phyloP scores from a whole-genome alignment of 148 eudicot genomes.

The Rhododendron williamsianum region DNA sequence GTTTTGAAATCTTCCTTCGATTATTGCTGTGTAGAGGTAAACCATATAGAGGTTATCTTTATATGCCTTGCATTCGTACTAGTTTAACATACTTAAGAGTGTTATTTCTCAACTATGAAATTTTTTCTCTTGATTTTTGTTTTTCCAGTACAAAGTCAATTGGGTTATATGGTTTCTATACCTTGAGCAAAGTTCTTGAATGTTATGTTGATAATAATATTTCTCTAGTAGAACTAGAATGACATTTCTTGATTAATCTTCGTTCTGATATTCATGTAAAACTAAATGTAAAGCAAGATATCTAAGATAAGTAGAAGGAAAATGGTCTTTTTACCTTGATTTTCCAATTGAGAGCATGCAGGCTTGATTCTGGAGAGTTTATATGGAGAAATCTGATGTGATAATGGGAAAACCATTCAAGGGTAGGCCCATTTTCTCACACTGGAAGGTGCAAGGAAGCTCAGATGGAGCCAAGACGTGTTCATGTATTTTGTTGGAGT shows the following conservation, averaged over 20 bases:
- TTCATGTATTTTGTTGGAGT: neutral
- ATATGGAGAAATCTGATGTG: neutral
- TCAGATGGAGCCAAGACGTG: neutral
- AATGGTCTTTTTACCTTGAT: neutral
- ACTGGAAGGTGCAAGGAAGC: neutral
- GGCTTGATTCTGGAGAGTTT: neutral
- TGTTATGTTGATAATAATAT: neutral
- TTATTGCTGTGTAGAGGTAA: neutral
- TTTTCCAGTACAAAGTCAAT: neutral
- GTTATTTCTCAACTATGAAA: neutral
- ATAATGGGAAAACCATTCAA: neutral
- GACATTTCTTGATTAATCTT: neutral
- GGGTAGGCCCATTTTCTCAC: neutral
- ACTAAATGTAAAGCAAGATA: neutral
- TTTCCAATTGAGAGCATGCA: neutral
- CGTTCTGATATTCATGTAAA: neutral
- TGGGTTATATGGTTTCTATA: neutral
- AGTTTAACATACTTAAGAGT: neutral
- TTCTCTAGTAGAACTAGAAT: neutral
- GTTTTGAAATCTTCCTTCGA: neutral
- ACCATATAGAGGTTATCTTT: neutral
- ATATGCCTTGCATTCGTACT: neutral
- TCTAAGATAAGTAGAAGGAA: neutral
- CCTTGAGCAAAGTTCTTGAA: neutral
- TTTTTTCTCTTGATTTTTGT: neutral